phyloP scores from a whole-genome alignment of 345 rosid species.

The Conringia planisiliqua region DNA sequence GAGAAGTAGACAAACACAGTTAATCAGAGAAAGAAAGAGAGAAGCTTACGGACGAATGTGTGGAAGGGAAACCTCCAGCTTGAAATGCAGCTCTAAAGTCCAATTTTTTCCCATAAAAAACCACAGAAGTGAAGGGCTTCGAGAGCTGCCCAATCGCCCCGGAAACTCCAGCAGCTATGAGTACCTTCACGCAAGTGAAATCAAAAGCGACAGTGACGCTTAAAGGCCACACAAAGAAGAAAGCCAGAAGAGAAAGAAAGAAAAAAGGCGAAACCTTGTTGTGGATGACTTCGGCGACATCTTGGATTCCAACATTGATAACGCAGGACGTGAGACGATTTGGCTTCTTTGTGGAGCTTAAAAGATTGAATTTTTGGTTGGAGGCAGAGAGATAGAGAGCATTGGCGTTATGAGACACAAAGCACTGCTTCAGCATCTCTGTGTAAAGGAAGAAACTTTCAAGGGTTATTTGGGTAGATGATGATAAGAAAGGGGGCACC shows the following conservation, averaged over 20 bases:
- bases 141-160: slow-evolving; percentile 83
- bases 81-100: slow-evolving; percentile 54
- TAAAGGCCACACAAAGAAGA: neutral
- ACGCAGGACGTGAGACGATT: slow-evolving; percentile 32
- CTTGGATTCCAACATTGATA: slow-evolving; percentile 47
- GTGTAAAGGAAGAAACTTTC: neutral
- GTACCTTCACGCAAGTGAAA: slow-evolving; percentile 43
- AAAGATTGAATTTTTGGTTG: slow-evolving; percentile 13
- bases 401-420: slow-evolving; percentile 11
- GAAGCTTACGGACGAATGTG: slow-evolving; percentile 56
- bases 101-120: slow-evolving; percentile 56
- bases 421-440: slow-evolving; percentile 27
- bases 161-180: slow-evolving; percentile 69
- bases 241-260: neutral
- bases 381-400: slow-evolving; percentile 16
- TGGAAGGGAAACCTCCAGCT: slow-evolving; percentile 94
- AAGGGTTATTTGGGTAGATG: neutral
- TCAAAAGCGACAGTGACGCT: neutral
- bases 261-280: slow-evolving; percentile 51
- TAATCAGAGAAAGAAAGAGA: neutral
- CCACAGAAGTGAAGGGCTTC: slow-evolving; percentile 65
- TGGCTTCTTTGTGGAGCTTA: slow-evolving; percentile 24
- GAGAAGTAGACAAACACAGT: neutral
- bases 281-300: slow-evolving; percentile 54
- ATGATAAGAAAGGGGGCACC: slow-evolving; percentile 19